phyloP scores from a whole-genome alignment of 2,329 filamentous ascomycete genomes.

The Cercospora sp. region DNA sequence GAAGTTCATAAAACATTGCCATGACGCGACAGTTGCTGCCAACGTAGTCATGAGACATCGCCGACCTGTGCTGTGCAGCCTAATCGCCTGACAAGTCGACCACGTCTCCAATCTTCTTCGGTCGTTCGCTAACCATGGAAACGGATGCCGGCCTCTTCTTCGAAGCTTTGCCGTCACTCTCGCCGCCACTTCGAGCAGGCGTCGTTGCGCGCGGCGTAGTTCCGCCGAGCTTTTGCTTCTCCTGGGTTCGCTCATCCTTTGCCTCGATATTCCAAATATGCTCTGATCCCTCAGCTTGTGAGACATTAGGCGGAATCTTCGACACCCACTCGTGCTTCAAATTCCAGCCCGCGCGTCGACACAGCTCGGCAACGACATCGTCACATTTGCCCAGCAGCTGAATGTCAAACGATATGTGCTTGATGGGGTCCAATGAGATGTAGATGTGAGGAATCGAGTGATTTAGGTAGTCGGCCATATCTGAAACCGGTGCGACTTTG shows the following conservation, averaged over 20 bases:
- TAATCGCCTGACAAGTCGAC: conserved; percentile 3
- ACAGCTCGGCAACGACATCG: conserved; percentile 82
- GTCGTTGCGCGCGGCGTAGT: not conserved
- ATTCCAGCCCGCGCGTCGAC: conserved; percentile 76
- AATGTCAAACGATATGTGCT: conserved; percentile 93
- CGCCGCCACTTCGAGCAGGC: not conserved
- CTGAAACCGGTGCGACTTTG: conserved; percentile 92
- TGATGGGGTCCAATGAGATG: conserved; percentile 61
- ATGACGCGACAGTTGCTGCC: not conserved
- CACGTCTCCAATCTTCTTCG: conserved; percentile 3
- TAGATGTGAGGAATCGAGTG: conserved; percentile 40
- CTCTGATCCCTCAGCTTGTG: conserved; percentile 13
- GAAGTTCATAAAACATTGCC: not conserved
- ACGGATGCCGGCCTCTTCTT: conserved; percentile 8
- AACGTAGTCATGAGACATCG: not conserved
- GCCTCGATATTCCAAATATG: conserved; percentile 16
- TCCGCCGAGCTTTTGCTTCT: not conserved
- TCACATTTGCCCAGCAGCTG: conserved; percentile 96
- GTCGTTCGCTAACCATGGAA: conserved; percentile 3
- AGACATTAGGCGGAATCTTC: conserved; percentile 17
- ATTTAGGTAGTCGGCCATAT: conserved; percentile 58
- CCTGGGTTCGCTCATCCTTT: not conserved
- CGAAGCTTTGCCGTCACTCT: not conserved
- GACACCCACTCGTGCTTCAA: conserved; percentile 73
- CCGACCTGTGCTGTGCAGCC: not conserved